A percentile compares a stretch with the other conserved stretches of the same genome.
Conservation (phyloP, 768 basidiomycete genomes). For the Naganishia friedmannii region DNA sequence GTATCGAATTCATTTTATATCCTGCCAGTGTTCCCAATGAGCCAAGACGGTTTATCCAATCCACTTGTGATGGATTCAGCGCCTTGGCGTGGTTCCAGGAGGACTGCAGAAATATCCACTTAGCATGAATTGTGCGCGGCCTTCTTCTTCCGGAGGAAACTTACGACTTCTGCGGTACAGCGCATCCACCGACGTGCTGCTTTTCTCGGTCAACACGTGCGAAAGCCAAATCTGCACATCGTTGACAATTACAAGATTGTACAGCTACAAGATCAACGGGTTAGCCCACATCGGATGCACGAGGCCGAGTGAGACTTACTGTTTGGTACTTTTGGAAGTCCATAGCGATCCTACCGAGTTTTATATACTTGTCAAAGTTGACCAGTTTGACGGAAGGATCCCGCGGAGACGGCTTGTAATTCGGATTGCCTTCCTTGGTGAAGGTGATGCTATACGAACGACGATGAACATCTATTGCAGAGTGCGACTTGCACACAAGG, state of each 20-base stretch:
- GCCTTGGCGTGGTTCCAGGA: slow-evolving; percentile 48
- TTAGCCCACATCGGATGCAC: neutral
- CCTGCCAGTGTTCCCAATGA: slow-evolving; percentile 34
- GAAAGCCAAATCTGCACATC: slow-evolving; percentile 65
- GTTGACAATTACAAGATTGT: slow-evolving; percentile 76
- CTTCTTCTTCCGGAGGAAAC: slow-evolving; percentile 21
- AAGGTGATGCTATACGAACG: slow-evolving; percentile 65
- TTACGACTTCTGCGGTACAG: slow-evolving; percentile 48
- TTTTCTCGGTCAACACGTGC: slow-evolving; percentile 44
- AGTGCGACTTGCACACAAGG: neutral
- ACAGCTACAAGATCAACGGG: slow-evolving; percentile 46
- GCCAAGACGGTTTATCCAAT: slow-evolving; percentile 47
- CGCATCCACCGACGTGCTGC: slow-evolving; percentile 47
- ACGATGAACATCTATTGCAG: neutral
- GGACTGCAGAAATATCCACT: slow-evolving; percentile 34
- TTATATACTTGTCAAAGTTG: slow-evolving; percentile 96
- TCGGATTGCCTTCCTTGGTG: slow-evolving; percentile 90
- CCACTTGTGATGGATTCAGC: slow-evolving; percentile 39
- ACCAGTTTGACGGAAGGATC: slow-evolving; percentile 74
- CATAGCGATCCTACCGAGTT: slow-evolving; percentile 78
- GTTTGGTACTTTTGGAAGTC: slow-evolving; percentile 56
- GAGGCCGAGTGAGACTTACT: slow-evolving; percentile 35
- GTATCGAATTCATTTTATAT: neutral
- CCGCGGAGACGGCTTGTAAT: slow-evolving; percentile 72
- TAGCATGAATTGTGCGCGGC: neutral